Evolutionary conservation across 2,329 filamentous ascomycete genomes (phyloP).

Genomic region (Aureobasidium musti): DNA sequence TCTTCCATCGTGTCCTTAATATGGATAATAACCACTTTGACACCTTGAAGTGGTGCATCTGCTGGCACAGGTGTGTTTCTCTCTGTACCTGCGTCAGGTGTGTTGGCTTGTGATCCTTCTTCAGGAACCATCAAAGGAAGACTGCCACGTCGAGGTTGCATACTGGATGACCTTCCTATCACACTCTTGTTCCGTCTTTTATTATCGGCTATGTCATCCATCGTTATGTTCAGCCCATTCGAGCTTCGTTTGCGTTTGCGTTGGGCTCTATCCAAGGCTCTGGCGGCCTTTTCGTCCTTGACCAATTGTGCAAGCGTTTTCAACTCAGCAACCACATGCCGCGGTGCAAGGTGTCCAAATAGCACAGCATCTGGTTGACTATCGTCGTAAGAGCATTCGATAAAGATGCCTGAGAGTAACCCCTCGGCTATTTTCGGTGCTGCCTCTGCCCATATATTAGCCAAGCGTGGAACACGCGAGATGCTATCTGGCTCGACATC

Average conservation of each 20-base stretch:
- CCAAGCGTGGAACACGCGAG: slow-evolving; percentile 77
- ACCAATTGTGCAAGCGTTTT: slow-evolving; percentile 70
- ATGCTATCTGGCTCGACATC: slow-evolving; percentile 92
- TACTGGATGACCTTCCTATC: slow-evolving; percentile 31
- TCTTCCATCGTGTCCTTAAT: slow-evolving; percentile 84
- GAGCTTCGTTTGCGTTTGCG: slow-evolving; percentile 65
- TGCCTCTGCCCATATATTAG: slow-evolving; percentile 82
- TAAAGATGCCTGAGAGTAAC: slow-evolving; percentile 77
- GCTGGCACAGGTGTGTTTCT: slow-evolving; percentile 16
- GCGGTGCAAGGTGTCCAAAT: slow-evolving; percentile 85
- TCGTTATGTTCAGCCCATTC: slow-evolving; percentile 34
- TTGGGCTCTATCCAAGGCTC: slow-evolving; percentile 48
- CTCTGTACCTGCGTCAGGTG: slow-evolving; percentile 4
- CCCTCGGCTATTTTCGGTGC: slow-evolving; percentile 78
- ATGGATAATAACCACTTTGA: slow-evolving; percentile 87
- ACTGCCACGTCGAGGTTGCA: slow-evolving; percentile 34
- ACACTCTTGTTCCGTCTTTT: slow-evolving; percentile 42
- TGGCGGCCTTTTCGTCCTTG: slow-evolving; percentile 47
- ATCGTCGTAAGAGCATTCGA: slow-evolving; percentile 94
- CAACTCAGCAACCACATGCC: slow-evolving; percentile 79
- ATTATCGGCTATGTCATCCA: slow-evolving; percentile 35
- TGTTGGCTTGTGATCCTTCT: slow-evolving; percentile 7
- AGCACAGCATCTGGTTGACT: slow-evolving; percentile 73
- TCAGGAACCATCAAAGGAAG: slow-evolving; percentile 29
- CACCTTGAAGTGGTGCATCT: slow-evolving; percentile 61